These are phyloP conservation scores for Colletotrichum brevisporum DNA, from an alignment of 2,329 filamentous ascomycete species.

Conservation along the genomic window DNA sequence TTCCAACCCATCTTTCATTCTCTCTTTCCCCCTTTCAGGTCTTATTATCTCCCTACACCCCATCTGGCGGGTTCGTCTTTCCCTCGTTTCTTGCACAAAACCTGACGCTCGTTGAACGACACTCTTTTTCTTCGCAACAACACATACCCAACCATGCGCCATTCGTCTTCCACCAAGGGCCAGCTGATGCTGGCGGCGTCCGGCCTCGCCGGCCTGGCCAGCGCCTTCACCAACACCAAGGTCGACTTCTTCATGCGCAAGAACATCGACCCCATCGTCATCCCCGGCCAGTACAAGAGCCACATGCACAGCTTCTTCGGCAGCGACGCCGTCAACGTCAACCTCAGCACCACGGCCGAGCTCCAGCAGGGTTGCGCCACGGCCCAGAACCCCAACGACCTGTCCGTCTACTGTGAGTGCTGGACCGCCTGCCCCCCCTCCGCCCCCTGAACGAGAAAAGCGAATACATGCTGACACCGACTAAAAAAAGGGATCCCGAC, in stretches of 20 bases:
- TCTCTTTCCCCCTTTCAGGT: not conserved
- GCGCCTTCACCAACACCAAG: constrained; percentile 45
- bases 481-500: constrained; percentile 53
- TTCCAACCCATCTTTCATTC: not conserved
- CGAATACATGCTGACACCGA: not conserved
- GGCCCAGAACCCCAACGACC: constrained; percentile 59
- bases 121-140: not conserved
- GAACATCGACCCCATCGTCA: constrained; percentile 52
- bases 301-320: constrained; percentile 54
- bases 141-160: constrained; percentile 2
- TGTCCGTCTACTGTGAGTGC: constrained; percentile 57
- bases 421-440: not conserved
- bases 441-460: not conserved
- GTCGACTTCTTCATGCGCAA: constrained; percentile 49
- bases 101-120: not conserved
- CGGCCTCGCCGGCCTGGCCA: constrained; percentile 23
- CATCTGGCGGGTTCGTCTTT: not conserved
- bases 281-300: constrained; percentile 49
- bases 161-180: constrained; percentile 5
- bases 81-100: not conserved
- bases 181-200: constrained; percentile 10
- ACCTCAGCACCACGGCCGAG: constrained; percentile 49
- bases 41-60: not conserved
- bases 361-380: constrained; percentile 56
- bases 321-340: constrained; percentile 49